Evolutionary conservation across 2,329 filamentous ascomycete genomes (phyloP).

Genomic region (Talaromyces sp.): DNA sequence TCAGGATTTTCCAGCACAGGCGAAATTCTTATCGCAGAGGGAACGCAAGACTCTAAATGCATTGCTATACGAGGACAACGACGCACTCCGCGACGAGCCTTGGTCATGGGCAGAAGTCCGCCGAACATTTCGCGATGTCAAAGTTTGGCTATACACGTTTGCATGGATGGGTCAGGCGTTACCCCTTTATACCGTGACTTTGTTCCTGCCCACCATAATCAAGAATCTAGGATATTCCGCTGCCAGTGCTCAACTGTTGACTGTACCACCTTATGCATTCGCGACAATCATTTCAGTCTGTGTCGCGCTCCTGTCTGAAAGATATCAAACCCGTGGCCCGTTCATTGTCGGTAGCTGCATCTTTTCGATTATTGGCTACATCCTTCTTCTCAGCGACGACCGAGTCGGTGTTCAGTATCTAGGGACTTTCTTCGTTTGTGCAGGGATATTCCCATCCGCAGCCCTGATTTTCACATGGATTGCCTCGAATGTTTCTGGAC

Average conservation of each 20-base stretch:
- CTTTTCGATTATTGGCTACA: slow-evolving; percentile 12
- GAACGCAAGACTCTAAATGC: slow-evolving; percentile 43
- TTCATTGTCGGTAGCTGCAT: slow-evolving; percentile 17
- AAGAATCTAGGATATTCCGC: slow-evolving; percentile 42
- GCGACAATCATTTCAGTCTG: slow-evolving; percentile 26
- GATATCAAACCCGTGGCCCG: slow-evolving; percentile 27
- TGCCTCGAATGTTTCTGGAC: slow-evolving; percentile 14
- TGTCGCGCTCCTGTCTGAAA: slow-evolving; percentile 25
- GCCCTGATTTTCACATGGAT: slow-evolving; percentile 22
- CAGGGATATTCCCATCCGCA: slow-evolving; percentile 30
- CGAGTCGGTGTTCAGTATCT: slow-evolving; percentile 9
- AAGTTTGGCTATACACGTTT: slow-evolving; percentile 67
- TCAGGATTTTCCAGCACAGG: slow-evolving; percentile 39
- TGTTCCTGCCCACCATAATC: slow-evolving; percentile 42
- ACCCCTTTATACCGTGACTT: slow-evolving; percentile 42
- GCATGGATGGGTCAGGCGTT: slow-evolving; percentile 43
- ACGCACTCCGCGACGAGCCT: slow-evolving; percentile 48
- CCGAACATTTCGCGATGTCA: slow-evolving; percentile 62
- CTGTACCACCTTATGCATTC: slow-evolving; percentile 27
- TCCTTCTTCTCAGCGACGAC: slow-evolving; percentile 2
- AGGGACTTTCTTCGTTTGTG: slow-evolving; percentile 32
- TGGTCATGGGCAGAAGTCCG: slow-evolving; percentile 66
- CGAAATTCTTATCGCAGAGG: slow-evolving; percentile 40
- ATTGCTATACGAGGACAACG: slow-evolving; percentile 50
- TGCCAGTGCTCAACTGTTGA: slow-evolving; percentile 43